Conservation (phyloP, 2,329 filamentous ascomycete genomes). For the Blumeriella jaapii region DNA sequence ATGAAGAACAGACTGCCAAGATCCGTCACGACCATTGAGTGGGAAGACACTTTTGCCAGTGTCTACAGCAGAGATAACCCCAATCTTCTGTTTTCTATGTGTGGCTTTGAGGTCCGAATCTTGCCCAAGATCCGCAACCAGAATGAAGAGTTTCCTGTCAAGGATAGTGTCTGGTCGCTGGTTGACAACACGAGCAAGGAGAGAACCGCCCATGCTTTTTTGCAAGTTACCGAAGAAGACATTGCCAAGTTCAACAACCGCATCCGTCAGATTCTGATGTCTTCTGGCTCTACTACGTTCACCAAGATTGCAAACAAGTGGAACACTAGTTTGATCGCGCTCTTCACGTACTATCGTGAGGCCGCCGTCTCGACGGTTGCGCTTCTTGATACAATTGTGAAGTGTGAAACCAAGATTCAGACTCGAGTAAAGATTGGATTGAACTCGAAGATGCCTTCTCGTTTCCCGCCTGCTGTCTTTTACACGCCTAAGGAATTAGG, state of each 20-base stretch:
- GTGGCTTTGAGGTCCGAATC: constrained; percentile 92
- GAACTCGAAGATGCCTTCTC: constrained; percentile 98
- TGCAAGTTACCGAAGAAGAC: constrained; percentile 95
- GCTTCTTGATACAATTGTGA: constrained; percentile 92
- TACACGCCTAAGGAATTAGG: constrained; percentile 97
- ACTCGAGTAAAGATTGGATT: constrained; percentile 96
- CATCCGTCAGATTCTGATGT: constrained; percentile 97
- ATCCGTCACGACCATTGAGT: constrained; percentile 94
- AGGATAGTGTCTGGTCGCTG: constrained; percentile 96
- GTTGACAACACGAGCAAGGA: constrained; percentile 96
- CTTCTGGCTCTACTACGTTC: constrained; percentile 96
- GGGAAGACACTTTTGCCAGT: constrained; percentile 97
- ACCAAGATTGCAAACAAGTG: constrained; percentile 99
- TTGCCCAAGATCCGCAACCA: constrained; percentile 89
- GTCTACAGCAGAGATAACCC: constrained; percentile 98
- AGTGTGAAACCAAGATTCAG: constrained; percentile 99
- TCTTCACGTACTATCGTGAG: constrained; percentile 98
- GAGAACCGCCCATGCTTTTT: constrained; percentile 90
- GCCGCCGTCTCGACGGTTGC: constrained; percentile 92
- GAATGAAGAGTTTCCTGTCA: constrained; percentile 93
- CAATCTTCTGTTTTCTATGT: constrained; percentile 95
- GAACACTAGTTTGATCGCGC: constrained; percentile 93
- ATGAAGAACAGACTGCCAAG: constrained; percentile 91
- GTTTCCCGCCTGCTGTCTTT: constrained; percentile 96
- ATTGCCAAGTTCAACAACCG: constrained; percentile 99